Evolutionary conservation across 495 filamentous ascomycete genomes (phyloP).

Genomic region (Delitschia confertaspora): DNA sequence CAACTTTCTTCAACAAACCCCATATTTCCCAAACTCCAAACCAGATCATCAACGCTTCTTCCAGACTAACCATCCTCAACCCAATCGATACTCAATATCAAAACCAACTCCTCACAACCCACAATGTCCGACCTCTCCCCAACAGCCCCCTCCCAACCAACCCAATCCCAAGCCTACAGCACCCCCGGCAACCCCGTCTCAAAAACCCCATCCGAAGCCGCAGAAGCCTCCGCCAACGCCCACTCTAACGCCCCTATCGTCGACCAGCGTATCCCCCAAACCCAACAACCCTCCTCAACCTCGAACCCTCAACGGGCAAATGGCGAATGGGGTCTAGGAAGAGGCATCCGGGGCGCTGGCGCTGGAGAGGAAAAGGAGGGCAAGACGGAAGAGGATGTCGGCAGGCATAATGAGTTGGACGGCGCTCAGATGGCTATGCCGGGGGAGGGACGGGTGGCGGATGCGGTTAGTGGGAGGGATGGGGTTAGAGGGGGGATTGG

Average conservation of each 20-base stretch:
- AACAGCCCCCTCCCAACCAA: slow-evolving; percentile 32
- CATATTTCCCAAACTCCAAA: neutral
- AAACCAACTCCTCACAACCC: neutral
- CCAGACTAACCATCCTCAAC: neutral
- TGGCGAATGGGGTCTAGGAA: slow-evolving; percentile 22
- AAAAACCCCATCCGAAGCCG: slow-evolving; percentile 31
- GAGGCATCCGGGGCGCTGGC: slow-evolving; percentile 31
- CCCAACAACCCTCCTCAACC: too few species aligned
- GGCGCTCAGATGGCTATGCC: slow-evolving; percentile 34
- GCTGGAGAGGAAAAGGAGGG: slow-evolving; percentile 32
- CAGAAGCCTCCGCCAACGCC: slow-evolving; percentile 21
- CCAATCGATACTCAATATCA: neutral
- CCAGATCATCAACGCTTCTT: neutral
- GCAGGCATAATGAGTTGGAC: slow-evolving; percentile 34
- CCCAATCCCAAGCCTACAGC: slow-evolving; percentile 30
- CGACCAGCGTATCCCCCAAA: slow-evolving; percentile 29
- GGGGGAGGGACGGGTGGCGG: slow-evolving; percentile 34
- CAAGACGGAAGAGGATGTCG: slow-evolving; percentile 30
- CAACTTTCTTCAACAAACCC: neutral
- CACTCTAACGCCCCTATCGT: neutral
- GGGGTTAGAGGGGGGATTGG: slow-evolving; percentile 21
- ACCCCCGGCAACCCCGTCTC: slow-evolving; percentile 34
- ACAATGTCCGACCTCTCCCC: slow-evolving; percentile 25
- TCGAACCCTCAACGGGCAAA: slow-evolving; percentile 17
- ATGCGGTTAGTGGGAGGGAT: slow-evolving; percentile 28